phyloP scores from a whole-genome alignment of 2,329 filamentous ascomycete species.

The Pseudonectria buxi region DNA sequence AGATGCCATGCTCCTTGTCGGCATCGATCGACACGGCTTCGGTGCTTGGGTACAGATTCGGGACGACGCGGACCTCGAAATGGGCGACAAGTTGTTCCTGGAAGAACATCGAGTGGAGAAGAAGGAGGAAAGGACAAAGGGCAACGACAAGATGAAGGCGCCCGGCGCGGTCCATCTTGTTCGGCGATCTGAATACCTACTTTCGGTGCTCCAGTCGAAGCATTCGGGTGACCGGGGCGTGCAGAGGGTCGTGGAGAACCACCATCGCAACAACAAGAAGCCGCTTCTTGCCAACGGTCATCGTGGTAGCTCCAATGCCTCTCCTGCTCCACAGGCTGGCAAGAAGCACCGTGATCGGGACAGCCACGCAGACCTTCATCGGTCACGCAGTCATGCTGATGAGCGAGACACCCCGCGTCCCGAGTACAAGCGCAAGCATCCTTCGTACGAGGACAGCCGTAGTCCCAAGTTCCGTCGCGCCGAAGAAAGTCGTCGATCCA shows the following conservation, averaged over 20 bases:
- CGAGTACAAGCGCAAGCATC: constrained; percentile 57
- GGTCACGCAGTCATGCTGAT: constrained; percentile 43
- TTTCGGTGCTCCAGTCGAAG: constrained; percentile 86
- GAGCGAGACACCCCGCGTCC: constrained; percentile 45
- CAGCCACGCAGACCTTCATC: constrained; percentile 41
- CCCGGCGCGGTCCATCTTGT: constrained; percentile 97
- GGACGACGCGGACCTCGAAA: constrained; percentile 78
- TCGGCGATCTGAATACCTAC: constrained; percentile 85
- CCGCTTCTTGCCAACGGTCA: constrained; percentile 49
- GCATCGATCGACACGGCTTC: constrained; percentile 88
- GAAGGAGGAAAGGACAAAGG: constrained; percentile 83
- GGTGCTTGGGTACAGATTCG: constrained; percentile 93
- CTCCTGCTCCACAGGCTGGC: constrained; percentile 52
- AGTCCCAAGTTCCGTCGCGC: constrained; percentile 37
- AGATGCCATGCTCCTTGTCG: constrained; percentile 94
- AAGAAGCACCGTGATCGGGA: constrained; percentile 44
- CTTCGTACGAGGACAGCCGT: constrained; percentile 37
- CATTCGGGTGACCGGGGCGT: constrained; percentile 70
- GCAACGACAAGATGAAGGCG: constrained; percentile 74
- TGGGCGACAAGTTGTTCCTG: constrained; percentile 87
- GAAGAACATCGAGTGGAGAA: constrained; percentile 98
- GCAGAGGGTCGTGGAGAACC: constrained; percentile 79
- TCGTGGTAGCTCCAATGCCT: constrained; percentile 61
- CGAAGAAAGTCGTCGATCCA: constrained; percentile 34
- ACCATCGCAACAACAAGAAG: constrained; percentile 93